Percentiles rank a stretch among this genome's conserved stretches.
These are phyloP conservation scores for Pseudogymnoascus sp. DNA, from an alignment of 2,329 filamentous ascomycete genomes.

Conservation along the genomic window DNA sequence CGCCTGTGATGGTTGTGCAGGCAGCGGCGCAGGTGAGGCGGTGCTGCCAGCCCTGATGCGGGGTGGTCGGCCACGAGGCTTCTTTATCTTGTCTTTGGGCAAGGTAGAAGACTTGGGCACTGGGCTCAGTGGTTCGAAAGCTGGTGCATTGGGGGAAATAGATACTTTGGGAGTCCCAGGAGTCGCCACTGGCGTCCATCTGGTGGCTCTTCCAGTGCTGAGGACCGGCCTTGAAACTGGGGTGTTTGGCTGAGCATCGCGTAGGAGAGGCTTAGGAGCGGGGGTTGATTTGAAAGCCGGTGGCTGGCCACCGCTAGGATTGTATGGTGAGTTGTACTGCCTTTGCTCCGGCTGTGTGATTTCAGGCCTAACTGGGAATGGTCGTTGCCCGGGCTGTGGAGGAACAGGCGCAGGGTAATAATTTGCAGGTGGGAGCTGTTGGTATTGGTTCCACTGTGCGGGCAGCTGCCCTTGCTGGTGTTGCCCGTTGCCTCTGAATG, in stretches of 20 bases:
- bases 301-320: conserved; percentile 22
- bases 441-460: conserved; percentile 15
- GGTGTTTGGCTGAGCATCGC: conserved; percentile 21
- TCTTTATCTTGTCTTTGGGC: conserved; percentile 12
- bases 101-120: conserved; percentile 31
- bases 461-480: conserved; percentile 13
- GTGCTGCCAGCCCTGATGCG: conserved; percentile 23
- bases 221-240: conserved; percentile 17
- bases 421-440: conserved; percentile 16
- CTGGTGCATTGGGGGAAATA: conserved; percentile 42
- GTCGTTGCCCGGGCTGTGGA: conserved; percentile 9
- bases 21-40: conserved; percentile 19
- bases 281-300: conserved; percentile 12
- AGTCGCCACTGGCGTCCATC: conserved; percentile 50
- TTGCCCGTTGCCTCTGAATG: conserved; percentile 2
- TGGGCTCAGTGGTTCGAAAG: conserved; percentile 53
- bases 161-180: conserved; percentile 48
- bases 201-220: conserved; percentile 40
- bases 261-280: conserved; percentile 14
- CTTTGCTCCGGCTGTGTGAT: conserved; percentile 22
- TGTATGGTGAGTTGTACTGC: conserved; percentile 29
- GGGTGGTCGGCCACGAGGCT: conserved; percentile 13
- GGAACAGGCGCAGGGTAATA: conserved; percentile 20
- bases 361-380: conserved; percentile 12
- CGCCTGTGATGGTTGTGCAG: conserved; percentile 11